phyloP scores from a whole-genome alignment of 495 filamentous ascomycete genomes.

The Hypoxylon perforatum region DNA sequence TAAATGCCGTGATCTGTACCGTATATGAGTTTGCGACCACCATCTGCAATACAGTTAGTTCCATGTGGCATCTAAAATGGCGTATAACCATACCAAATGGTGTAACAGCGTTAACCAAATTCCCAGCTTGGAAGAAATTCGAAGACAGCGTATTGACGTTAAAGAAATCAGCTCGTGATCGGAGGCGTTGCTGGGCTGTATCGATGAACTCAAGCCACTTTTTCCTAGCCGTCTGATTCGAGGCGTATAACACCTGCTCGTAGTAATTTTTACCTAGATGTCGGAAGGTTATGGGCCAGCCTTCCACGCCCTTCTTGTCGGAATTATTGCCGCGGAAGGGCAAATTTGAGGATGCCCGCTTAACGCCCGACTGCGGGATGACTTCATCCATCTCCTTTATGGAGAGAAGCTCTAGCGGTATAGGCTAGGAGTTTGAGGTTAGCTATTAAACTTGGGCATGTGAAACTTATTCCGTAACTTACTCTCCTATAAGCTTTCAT shows the following conservation, averaged over 20 bases:
- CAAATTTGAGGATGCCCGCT: slow-evolving; percentile 89
- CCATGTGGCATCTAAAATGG: background rate
- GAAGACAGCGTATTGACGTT: slow-evolving; percentile 87
- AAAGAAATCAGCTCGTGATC: slow-evolving; percentile 91
- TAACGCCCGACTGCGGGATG: slow-evolving; percentile 83
- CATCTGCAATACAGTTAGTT: slow-evolving; percentile 68
- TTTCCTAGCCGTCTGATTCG: slow-evolving; percentile 78
- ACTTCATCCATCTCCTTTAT: slow-evolving; percentile 98
- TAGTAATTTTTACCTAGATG: slow-evolving; percentile 98
- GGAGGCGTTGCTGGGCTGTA: slow-evolving; percentile 83
- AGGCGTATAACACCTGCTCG: slow-evolving; percentile 89
- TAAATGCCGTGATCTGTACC: slow-evolving; percentile 95
- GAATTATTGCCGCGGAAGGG: slow-evolving; percentile 67
- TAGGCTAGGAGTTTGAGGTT: slow-evolving; percentile 66
- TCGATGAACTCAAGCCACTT: slow-evolving; percentile 99
- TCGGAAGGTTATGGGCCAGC: slow-evolving; percentile 95
- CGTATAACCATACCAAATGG: slow-evolving; percentile 75
- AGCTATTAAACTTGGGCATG: slow-evolving; percentile 25
- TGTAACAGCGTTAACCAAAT: slow-evolving; percentile 91
- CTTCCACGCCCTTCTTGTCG: slow-evolving; percentile 71
- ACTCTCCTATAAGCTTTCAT: slow-evolving; percentile 90
- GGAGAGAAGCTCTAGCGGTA: slow-evolving; percentile 91
- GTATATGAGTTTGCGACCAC: slow-evolving; percentile 91
- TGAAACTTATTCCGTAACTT: slow-evolving; percentile 31
- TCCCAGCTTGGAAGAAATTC: slow-evolving; percentile 81